Conservation (phyloP, 108 stramenopile species). For the Cylindrotheca closterium region DNA sequence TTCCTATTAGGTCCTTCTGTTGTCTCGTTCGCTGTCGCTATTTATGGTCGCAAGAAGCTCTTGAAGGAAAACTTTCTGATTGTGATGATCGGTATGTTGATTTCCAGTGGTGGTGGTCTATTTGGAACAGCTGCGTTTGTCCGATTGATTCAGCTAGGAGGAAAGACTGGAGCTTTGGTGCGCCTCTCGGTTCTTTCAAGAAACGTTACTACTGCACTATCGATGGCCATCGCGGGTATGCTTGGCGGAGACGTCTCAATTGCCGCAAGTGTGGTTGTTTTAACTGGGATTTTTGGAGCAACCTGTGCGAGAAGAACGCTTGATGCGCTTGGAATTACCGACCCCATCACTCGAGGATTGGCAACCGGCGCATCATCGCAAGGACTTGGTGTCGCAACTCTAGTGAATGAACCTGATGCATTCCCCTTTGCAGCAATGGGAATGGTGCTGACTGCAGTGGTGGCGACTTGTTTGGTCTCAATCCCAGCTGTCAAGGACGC, state of each 20-base stretch:
- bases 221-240: slow-evolving; percentile 82
- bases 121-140: slow-evolving; percentile 78
- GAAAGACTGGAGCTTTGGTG: slow-evolving; percentile 34
- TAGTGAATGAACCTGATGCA: slow-evolving; percentile 85
- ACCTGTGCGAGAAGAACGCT: slow-evolving; percentile 81
- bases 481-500: slow-evolving; percentile 61
- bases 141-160: slow-evolving; percentile 51
- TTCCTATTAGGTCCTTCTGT: slow-evolving; percentile 80
- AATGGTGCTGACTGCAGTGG: slow-evolving; percentile 88
- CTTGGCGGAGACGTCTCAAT: slow-evolving; percentile 85
- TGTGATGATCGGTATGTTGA: slow-evolving; percentile 51
- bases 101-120: slow-evolving; percentile 68
- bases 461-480: slow-evolving; percentile 67
- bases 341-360: slow-evolving; percentile 86
- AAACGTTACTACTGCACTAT: slow-evolving; percentile 89
- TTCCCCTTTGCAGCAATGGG: slow-evolving; percentile 94
- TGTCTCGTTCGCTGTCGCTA: slow-evolving; percentile 68
- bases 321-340: slow-evolving; percentile 66
- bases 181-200: slow-evolving; percentile 77
- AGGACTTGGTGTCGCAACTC: slow-evolving; percentile 88
- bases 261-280: slow-evolving; percentile 82
- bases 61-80: slow-evolving; percentile 65
- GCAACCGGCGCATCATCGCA: slow-evolving; percentile 90
- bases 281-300: slow-evolving; percentile 91
- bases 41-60: slow-evolving; percentile 65